These are phyloP conservation scores for Phanerochaete sordida DNA, from an alignment of 768 basidiomycete genomes.

Conservation along the genomic window DNA sequence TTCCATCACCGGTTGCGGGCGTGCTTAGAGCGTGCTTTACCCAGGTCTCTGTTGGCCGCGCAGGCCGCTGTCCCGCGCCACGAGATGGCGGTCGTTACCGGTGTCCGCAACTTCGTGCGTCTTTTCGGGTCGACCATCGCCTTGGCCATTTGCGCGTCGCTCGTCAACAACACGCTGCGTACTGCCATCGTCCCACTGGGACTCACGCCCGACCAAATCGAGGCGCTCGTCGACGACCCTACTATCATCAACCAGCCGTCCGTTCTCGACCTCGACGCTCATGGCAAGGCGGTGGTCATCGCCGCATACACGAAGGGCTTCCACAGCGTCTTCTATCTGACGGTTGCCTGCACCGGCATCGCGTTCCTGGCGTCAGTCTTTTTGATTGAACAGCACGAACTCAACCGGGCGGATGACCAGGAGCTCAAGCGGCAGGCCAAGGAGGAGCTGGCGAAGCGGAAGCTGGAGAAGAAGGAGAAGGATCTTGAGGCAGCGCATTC, in stretches of 20 bases:
- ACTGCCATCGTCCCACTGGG: conserved; percentile 5
- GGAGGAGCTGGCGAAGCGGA: conserved; percentile 8
- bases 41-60: conserved; percentile 29
- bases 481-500: conserved; percentile 4
- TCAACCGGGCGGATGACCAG: conserved; percentile 16
- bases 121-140: conserved; percentile 38
- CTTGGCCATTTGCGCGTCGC: conserved; percentile 30
- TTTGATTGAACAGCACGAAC: conserved; percentile 15
- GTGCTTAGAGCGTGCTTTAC: not conserved
- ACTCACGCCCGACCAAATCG: conserved; percentile 9
- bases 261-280: conserved; percentile 1
- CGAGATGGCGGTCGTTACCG: conserved; percentile 19
- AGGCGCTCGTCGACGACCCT: conserved; percentile 13
- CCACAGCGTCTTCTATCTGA: conserved; percentile 18
- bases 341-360: conserved; percentile 11
- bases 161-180: conserved; percentile 21
- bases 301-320: conserved; percentile 17
- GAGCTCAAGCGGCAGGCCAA: conserved; percentile 14
- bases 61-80: conserved; percentile 28
- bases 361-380: conserved; percentile 13
- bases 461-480: conserved; percentile 8
- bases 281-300: conserved; percentile 11
- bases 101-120: conserved; percentile 26
- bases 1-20: not conserved
- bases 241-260: conserved; percentile 15